Evolutionary conservation across 257 asterid genomes (phyloP), one percentile per base, ranked within the genome.

Genomic region (Nicotiana tomentosiformis): DNA sequence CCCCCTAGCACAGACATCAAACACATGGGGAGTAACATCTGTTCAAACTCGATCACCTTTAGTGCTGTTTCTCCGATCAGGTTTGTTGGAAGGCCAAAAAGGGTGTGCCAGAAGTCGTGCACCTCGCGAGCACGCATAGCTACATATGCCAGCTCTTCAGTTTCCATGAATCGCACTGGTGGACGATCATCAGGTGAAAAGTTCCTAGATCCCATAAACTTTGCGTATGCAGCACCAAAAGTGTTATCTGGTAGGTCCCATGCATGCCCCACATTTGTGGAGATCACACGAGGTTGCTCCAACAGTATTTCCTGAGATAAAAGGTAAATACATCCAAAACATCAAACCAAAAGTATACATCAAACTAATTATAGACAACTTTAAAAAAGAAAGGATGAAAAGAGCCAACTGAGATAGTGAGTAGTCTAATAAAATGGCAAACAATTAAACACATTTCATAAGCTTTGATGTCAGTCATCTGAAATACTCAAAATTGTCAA

Each of bases 101-200:
- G 89, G 78, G 98, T 94, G 88, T 92, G 99, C 99, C 99, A 93
- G 64, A 96, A 92, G 86, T 96, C 99, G 51, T 93, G 99, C 83
- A 96, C 97, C 87, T 96, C 98, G 10, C 99, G 98, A 17, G 99
- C 98, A 37, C 99, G 98, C 78, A 94, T 94, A 8, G 97, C 97
- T 76, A 96, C 97, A 46, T 92, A 96, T 46, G 98, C 97, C 82
- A 92, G 80, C 66, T 96, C 99, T 46, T 96, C 98, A 2, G 97
- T 86, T 87, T 94, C 99, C 97, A 96, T 93, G 90, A 96, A 96
- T 85, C 97, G 91, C 80, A 94, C 97, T 3, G 99, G 99, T 69
- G 99, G 98, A 32, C 99, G 86, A 65, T 94, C 98, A 85, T 94
- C 96, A 0, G 98, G 99, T 60, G 99, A 94, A 91, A 96, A 96